Base-by-base conservation (phyloP, 2,329 filamentous ascomycete genomes). In the Xylariaceae sp. region DNA sequence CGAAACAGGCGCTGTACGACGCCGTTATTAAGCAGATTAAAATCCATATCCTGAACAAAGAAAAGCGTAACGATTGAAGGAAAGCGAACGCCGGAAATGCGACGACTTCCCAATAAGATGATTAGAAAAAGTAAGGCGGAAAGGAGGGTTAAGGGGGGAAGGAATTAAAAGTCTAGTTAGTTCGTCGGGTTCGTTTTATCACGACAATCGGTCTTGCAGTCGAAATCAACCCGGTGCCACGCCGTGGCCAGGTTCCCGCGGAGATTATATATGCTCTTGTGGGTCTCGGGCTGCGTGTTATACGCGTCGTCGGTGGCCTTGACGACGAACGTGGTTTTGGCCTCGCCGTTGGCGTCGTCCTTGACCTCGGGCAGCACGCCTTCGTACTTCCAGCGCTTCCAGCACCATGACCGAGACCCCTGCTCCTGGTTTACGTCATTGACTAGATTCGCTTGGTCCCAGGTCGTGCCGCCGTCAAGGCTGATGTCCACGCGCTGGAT, bases 401-500 rank as follows among this genome's bases (percentile, higher is more conserved):
- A 87, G 2, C 80, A 74, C 84, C 84, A 87, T 2, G 74, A 67
- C 50, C 74, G 81, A 58, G 76, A 71, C 10, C 74, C 74, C 43
- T 56, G 61, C 56, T 70, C 70, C 8, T 64, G 59, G 30, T 57
- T 59, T 21, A 60, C 63, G 61, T 83, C 79, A 49, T 80, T 75
- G 1, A 84, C 66, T 21, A 87, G 74, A 49, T 75, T 69, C 7
- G 85, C 85, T 62, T 87, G 83, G 50, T 80, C 76, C 85, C 85
- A 88, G 1, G 77, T 81, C 51, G 72, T 73, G 37, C 85, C 85
- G 21, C 79, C 80, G 63, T 88, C 84, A 29, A 83, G 71, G 54
- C 79, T 84, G 30, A 87, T 72, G 59, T 88, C 85, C 2, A 88
- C 84, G n/a, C 85, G 80, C 43, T 84, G 76, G 57, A 87, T 84